Conservation (phyloP, 768 basidiomycete species). For the Suillus placidus region DNA sequence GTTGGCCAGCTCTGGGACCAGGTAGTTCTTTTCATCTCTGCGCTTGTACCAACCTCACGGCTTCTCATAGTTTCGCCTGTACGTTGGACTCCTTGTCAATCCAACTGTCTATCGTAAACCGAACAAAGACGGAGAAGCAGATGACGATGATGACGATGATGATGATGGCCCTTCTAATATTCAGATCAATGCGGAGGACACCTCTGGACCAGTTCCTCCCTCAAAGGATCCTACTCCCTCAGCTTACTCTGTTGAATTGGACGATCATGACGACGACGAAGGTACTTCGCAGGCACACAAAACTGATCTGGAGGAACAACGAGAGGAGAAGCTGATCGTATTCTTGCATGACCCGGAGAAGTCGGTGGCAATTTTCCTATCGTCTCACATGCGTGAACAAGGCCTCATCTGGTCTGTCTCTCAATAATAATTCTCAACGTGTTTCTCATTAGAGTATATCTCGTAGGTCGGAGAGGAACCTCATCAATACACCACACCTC, state of each 20-base stretch:
- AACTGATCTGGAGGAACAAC: conserved; percentile 35
- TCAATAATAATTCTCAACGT: not conserved
- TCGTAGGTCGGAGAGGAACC: conserved; percentile 49
- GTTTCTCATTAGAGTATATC: conserved; percentile 9
- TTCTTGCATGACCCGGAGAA: conserved; percentile 69
- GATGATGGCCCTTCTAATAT: not conserved
- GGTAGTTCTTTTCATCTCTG: conserved; percentile 38
- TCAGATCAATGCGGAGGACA: not conserved
- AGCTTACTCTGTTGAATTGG: conserved; percentile 15
- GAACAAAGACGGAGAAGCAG: conserved; percentile 37
- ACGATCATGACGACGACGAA: conserved; percentile 33
- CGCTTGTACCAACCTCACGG: not conserved
- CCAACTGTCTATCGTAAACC: conserved; percentile 41
- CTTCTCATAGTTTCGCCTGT: conserved; percentile 57
- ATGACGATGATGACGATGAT: conserved; percentile 27
- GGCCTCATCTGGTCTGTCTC: conserved; percentile 68
- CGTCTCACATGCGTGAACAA: conserved; percentile 65
- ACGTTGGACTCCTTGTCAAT: conserved; percentile 56
- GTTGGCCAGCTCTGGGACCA: conserved; percentile 63
- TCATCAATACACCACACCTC: conserved; percentile 55
- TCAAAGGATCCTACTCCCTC: conserved; percentile 31
- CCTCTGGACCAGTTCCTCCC: conserved; percentile 2
- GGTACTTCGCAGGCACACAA: conserved; percentile 40
- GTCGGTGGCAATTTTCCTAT: conserved; percentile 64
- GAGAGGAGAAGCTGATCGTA: conserved; percentile 45